Percentiles rank a stretch among this genome's conserved stretches.
Evolutionary conservation across 805 yeast genomes (phyloP).

Genomic region (Starmerella tilneyi): DNA sequence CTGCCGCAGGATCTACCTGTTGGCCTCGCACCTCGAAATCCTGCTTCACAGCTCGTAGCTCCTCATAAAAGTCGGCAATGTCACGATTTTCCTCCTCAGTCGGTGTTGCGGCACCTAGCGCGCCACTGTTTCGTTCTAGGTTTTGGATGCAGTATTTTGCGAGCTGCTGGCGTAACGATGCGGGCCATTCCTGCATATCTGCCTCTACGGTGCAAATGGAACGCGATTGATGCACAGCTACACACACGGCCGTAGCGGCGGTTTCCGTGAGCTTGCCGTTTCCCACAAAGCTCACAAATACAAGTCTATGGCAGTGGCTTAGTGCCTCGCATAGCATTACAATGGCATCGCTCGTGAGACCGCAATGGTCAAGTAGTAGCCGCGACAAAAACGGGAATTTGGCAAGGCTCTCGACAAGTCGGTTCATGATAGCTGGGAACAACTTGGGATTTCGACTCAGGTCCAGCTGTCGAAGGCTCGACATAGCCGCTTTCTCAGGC

Average conservation of each 20-base stretch:
- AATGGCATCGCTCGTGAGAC: slow-evolving; percentile 46
- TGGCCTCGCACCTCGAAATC: neutral
- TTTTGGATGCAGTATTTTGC: slow-evolving; percentile 76
- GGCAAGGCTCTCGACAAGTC: slow-evolving; percentile 56
- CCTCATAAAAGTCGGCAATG: slow-evolving; percentile 19
- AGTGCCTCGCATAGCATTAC: slow-evolving; percentile 55
- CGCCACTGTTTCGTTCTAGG: slow-evolving; percentile 38
- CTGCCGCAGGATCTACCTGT: neutral
- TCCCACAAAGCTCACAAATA: slow-evolving; percentile 60
- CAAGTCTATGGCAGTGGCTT: slow-evolving; percentile 55
- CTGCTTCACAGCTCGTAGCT: slow-evolving; percentile 17
- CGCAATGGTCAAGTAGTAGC: slow-evolving; percentile 62
- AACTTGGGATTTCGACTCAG: slow-evolving; percentile 57
- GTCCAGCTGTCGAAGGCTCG: slow-evolving; percentile 61
- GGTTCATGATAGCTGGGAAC: slow-evolving; percentile 52
- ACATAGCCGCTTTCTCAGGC: slow-evolving; percentile 41
- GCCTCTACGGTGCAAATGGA: slow-evolving; percentile 60
- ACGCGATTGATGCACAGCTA: slow-evolving; percentile 55
- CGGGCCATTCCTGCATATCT: slow-evolving; percentile 53
- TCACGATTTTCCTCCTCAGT: slow-evolving; percentile 18
- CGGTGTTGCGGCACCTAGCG: neutral
- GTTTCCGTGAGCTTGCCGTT: slow-evolving; percentile 48
- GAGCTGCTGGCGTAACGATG: slow-evolving; percentile 54
- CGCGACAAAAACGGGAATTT: slow-evolving; percentile 53
- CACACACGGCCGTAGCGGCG: slow-evolving; percentile 54